Conservation (phyloP, 2,329 filamentous ascomycete genomes). For the Metarhizium robertsii region DNA sequence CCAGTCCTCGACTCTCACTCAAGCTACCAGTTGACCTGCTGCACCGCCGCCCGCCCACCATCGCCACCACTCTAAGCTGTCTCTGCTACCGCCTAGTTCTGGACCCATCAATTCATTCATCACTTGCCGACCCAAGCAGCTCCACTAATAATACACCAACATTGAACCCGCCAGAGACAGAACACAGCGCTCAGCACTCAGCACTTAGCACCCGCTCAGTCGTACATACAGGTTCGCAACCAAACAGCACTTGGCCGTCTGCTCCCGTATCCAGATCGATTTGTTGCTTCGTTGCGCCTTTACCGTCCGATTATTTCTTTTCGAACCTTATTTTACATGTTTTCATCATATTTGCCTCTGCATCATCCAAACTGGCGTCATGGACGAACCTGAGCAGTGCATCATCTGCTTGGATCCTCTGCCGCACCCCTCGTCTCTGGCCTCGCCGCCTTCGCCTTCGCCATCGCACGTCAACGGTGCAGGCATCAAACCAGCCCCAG, state of each 20-base stretch:
- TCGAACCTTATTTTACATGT: constrained; percentile 34
- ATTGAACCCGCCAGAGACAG: too few species aligned
- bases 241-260: too few species aligned
- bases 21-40: background rate
- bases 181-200: background rate
- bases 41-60: background rate
- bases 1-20: too few species aligned
- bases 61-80: too few species aligned
- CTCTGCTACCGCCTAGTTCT: too few species aligned
- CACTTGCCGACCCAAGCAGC: too few species aligned
- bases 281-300: background rate
- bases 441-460: background rate
- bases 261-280: background rate
- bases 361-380: constrained; percentile 32
- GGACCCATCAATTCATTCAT: too few species aligned
- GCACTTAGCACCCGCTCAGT: too few species aligned
- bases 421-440: constrained; percentile 21
- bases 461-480: constrained; percentile 11
- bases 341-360: constrained; percentile 28
- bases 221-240: background rate
- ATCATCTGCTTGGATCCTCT: constrained; percentile 61
- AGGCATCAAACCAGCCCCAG: constrained; percentile 13
- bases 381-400: constrained; percentile 53
- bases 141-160: too few species aligned
- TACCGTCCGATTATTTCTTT: constrained; percentile 7